Evolutionary conservation across 2,329 filamentous ascomycete genomes (phyloP), one percentile per base, ranked within the genome.

Genomic region (Decorospora gaudefroyi): DNA sequence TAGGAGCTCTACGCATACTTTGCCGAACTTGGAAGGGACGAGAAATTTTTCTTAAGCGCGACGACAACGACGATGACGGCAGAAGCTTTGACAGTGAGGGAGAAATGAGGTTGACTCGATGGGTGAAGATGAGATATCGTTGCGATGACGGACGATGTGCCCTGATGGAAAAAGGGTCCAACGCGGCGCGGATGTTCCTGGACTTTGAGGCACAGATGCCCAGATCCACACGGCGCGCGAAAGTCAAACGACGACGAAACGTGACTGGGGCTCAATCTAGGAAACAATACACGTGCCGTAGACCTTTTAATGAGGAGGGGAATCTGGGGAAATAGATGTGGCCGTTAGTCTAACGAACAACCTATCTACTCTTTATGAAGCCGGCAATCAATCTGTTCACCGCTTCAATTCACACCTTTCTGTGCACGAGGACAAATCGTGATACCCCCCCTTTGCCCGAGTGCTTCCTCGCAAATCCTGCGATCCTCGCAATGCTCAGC

Each of bases 261-360:
- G 28, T 43, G 38, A 29, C 42, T 41, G n/a, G n/a, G 46, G 46
- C 51, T 54, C 38, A 44, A 52, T 50, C 30, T 44, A 48, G n/a
- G 51, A 26, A 28, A 34, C 18, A 42, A 10, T 43, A 39, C 49
- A 48, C 32, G 51, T 51, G 53, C 45, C n/a, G n/a, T n/a, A n/a
- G n/a, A n/a, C n/a, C n/a, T n/a, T n/a, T n/a, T n/a, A n/a, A n/a
- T n/a, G n/a, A n/a, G n/a, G n/a, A n/a, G n/a, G n/a, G n/a, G n/a
- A n/a, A n/a, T n/a, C n/a, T n/a, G n/a, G n/a, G n/a, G 36, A 39
- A 36, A 41, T 53, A 48, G 27, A 53, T n/a, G n/a, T 19, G 35
- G 36, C 26, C 23, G 31, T 30, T n/a, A n/a, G 22, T 40, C 37
- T 44, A 43, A 31, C 44, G 46, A 49, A 31, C 40, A 33, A 12